phyloP scores from a whole-genome alignment of 352 stramenopile genomes.

The Pythium aquatile region DNA sequence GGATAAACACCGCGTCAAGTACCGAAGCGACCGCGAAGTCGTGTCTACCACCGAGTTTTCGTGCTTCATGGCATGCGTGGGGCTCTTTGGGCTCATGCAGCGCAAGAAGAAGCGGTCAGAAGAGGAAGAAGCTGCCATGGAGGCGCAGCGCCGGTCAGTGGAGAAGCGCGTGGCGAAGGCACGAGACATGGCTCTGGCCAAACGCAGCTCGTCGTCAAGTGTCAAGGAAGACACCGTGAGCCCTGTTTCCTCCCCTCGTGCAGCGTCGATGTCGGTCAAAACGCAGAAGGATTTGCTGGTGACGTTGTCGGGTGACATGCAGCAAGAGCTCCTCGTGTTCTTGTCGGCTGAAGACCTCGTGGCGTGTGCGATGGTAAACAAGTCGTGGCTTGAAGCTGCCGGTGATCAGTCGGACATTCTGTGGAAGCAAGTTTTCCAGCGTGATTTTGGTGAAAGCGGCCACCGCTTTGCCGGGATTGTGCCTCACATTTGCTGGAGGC shows the following conservation, averaged over 20 bases:
- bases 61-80: constrained; percentile 54
- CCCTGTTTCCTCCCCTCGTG: background rate
- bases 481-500: constrained; percentile 52
- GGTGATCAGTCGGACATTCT: constrained; percentile 41
- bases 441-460: constrained; percentile 55
- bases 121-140: constrained; percentile 12
- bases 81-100: constrained; percentile 59
- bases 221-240: background rate
- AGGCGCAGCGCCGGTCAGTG: constrained; percentile 24
- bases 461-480: constrained; percentile 50
- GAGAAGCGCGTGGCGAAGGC: constrained; percentile 26
- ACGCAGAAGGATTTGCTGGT: constrained; percentile 16
- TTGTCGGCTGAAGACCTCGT: constrained; percentile 47
- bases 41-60: constrained; percentile 48
- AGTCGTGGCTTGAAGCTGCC: constrained; percentile 31
- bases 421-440: constrained; percentile 49
- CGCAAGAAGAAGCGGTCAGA: constrained; percentile 43
- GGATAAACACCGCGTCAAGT: constrained; percentile 24
- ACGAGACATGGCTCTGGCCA: background rate
- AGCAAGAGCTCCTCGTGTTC: constrained; percentile 54
- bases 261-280: background rate
- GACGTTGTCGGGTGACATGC: constrained; percentile 40
- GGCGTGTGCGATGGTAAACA: constrained; percentile 42
- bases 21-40: constrained; percentile 15
- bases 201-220: background rate